phyloP scores from a whole-genome alignment of 1,284 basidiomycete genomes.

The Rhodotorula sp. region DNA sequence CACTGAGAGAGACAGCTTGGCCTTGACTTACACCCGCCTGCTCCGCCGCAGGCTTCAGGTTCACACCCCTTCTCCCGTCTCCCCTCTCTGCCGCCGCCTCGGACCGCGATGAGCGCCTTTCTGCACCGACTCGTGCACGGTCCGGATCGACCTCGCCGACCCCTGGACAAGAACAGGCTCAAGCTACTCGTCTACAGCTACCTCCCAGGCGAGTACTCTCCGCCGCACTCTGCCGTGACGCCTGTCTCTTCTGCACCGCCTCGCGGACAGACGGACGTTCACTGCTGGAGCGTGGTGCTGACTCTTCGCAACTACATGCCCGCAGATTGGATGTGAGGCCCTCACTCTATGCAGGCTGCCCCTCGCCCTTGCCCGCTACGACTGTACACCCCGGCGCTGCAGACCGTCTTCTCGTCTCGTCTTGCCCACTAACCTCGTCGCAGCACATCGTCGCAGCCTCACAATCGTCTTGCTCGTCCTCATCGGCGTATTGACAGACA shows the following conservation, averaged over 20 bases:
- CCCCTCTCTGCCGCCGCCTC: too few relatives aligned
- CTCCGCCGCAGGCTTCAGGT: too few relatives aligned
- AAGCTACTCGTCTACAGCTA: constrained; percentile 17
- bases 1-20: too few relatives aligned
- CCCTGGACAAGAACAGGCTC: constrained; percentile 1
- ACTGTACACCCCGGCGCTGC: too few relatives aligned
- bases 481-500: constrained; percentile 24
- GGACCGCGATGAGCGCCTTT: neutral
- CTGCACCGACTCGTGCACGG: constrained; percentile 17
- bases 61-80: too few relatives aligned
- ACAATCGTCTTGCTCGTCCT: constrained; percentile 37
- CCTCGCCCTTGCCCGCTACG: too few relatives aligned
- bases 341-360: too few relatives aligned
- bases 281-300: neutral
- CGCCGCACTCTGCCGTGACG: too few relatives aligned
- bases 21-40: too few relatives aligned
- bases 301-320: neutral
- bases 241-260: neutral
- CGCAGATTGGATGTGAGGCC: constrained; percentile 19
- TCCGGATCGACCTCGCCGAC: constrained; percentile 9
- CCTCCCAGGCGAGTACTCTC: constrained; percentile 12
- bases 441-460: constrained; percentile 9
- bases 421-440: too few relatives aligned
- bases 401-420: too few relatives aligned
- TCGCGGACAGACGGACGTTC: neutral